Evolutionary conservation across 257 asterid species (phyloP).

Genomic region (Phtheirospermum japonicum): DNA sequence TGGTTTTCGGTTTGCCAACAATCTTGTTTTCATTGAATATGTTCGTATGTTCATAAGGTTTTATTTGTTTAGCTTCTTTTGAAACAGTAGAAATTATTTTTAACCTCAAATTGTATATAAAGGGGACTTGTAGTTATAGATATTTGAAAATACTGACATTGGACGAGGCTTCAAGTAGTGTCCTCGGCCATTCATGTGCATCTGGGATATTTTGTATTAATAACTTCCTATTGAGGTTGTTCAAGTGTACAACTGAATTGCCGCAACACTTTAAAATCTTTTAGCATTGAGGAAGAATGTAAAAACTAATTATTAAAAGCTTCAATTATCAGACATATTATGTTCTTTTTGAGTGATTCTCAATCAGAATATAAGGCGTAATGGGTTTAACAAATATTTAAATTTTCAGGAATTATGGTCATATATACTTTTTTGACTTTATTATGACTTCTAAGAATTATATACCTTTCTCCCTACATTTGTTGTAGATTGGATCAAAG

Average conservation of each 20-base stretch:
- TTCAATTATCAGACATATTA: not conserved
- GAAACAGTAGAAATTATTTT: too few species aligned
- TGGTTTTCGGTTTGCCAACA: constrained; percentile 9
- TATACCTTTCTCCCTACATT: constrained; percentile 13
- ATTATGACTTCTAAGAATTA: not conserved
- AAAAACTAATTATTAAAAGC: not conserved
- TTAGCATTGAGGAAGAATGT: not conserved
- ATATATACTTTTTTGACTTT: constrained; percentile 13
- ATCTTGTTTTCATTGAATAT: constrained; percentile 12
- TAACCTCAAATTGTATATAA: not conserved
- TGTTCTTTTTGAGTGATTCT: not conserved
- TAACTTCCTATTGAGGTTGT: not conserved
- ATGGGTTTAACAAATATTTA: not conserved
- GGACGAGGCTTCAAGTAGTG: not conserved
- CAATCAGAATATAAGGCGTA: constrained; percentile 2
- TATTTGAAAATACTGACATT: not conserved
- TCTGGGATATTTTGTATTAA: not conserved
- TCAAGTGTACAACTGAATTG: not conserved
- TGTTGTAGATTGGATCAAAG: constrained; percentile 77
- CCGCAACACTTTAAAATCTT: too few species aligned
- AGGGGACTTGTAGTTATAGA: not conserved
- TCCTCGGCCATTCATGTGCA: not conserved
- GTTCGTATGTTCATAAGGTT: constrained; percentile 11
- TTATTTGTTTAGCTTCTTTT: constrained; percentile 3
- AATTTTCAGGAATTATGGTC: constrained; percentile 3